These are phyloP conservation scores for Polysphondylium violaceum DNA, from an alignment of 78 protist genomes.

Conservation along the genomic window DNA sequence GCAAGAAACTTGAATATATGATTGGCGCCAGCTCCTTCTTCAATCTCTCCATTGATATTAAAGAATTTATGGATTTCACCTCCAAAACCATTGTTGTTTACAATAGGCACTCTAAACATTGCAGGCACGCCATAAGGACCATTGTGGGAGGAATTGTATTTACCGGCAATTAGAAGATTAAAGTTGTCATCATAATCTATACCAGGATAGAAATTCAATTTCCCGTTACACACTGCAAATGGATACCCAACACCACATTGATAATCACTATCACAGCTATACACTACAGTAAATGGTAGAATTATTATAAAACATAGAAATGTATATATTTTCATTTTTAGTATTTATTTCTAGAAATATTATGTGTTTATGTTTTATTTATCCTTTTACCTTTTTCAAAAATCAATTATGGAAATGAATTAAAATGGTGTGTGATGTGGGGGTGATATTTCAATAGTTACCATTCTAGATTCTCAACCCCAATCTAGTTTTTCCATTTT, in stretches of 20 bases:
- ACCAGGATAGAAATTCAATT: conserved; percentile 26
- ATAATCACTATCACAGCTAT: conserved; percentile 12
- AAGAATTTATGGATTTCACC: background rate
- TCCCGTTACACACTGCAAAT: conserved; percentile 17
- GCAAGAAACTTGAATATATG: background rate
- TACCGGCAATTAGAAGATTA: conserved; percentile 17
- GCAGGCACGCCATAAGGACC: conserved; percentile 16
- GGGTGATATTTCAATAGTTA: too few species aligned
- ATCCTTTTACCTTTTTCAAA: too few species aligned
- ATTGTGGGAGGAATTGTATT: background rate
- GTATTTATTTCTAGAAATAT: too few species aligned
- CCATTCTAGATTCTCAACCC: too few species aligned
- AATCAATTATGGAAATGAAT: too few species aligned
- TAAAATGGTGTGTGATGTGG: too few species aligned
- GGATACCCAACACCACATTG: conserved; percentile 24
- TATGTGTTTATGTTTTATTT: too few species aligned
- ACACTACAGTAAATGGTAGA: too few species aligned
- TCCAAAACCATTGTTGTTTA: background rate
- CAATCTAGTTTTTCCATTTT: too few species aligned
- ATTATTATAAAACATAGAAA: too few species aligned
- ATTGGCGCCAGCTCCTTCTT: background rate
- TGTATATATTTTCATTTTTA: too few species aligned
- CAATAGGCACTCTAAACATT: background rate
- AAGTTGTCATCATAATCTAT: conserved; percentile 1
- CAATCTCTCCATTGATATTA: conserved; percentile 1